Base-by-base conservation (phyloP, 2,329 filamentous ascomycete genomes). In the Botrytis aclada region DNA sequence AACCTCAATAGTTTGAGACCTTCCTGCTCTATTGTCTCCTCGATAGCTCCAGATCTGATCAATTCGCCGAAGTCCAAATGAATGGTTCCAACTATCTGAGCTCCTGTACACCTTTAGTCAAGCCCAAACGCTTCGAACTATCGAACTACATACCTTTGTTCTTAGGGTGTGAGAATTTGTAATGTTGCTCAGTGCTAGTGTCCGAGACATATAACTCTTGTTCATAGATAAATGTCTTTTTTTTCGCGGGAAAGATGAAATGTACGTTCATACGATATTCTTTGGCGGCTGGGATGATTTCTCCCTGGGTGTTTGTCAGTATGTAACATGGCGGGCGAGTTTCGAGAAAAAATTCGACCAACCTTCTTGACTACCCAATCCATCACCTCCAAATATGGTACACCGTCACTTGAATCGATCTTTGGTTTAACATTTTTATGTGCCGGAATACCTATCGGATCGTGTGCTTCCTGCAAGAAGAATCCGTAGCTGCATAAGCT, bases 141-240 rank as follows among this genome's bases (percentile, higher is more conserved):
- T 58, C 10, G 7, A 37, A 41, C 16, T 63, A n/a, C 39, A 16
- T 29, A 64, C 69, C 69, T 71, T 32, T 32, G 18, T 71, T 71
- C 9, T 71, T 71, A 8, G 56, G 56, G n/a, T 71, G 58, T 51
- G 29, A 10, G 18, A 71, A 20, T 22, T 22, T 63, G 39, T 71
- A 54, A 54, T 71, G 25, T 2, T 45, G 61, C 45, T 71, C 69
- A 16, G 69, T 51, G 29, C 56, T 54, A 51, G 39, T 45, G 58
- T 71, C 58, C 22, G 69, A 71, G n/a, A 64, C 61, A 25, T 64
- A 71, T 22, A 64, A n/a, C 14, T 63, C 43, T 64, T 71, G 69
- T 43, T 47, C 18, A 25, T 41, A 63, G 22, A 71, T 29, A 32
- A 51, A 63, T 2, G 32, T 54, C 34, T 51, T 71, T 22, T n/a